Evolutionary conservation across 192 early-diverging fungal genomes (phyloP).

Genomic region (Coemansia sp.): DNA sequence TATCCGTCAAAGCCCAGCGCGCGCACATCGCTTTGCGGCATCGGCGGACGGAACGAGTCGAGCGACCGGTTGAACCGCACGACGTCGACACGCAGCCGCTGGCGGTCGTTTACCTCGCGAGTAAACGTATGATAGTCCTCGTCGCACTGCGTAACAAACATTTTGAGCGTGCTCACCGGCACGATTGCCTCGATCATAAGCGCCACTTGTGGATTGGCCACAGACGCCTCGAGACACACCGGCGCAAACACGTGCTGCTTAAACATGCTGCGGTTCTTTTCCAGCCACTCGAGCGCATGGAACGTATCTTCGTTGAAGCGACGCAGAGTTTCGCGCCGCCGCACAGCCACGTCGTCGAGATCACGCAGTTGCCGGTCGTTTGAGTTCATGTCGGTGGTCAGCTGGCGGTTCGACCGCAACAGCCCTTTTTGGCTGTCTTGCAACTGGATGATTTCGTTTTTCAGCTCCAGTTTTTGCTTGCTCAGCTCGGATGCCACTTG

Average conservation of each 20-base stretch:
- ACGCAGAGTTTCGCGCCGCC: conserved; percentile 57
- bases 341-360: conserved; percentile 58
- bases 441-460: conserved; percentile 41
- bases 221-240: conserved; percentile 65
- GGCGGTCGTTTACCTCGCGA: conserved; percentile 60
- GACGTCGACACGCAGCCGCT: conserved; percentile 61
- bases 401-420: conserved; percentile 23
- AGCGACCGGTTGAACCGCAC: conserved; percentile 47
- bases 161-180: conserved; percentile 56
- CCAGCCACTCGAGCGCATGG: conserved; percentile 68
- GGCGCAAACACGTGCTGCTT: conserved; percentile 71
- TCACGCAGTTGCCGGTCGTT: conserved; percentile 52
- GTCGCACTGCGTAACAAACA: conserved; percentile 73
- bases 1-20: conserved; percentile 72
- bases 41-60: conserved; percentile 29
- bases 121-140: conserved; percentile 76
- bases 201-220: conserved; percentile 62
- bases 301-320: conserved; percentile 54
- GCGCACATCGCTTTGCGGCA: conserved; percentile 35
- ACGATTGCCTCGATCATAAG: conserved; percentile 63
- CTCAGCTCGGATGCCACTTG: conserved; percentile 39
- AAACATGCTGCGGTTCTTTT: conserved; percentile 62
- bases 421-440: conserved; percentile 50
- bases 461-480: conserved; percentile 36
- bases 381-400: conserved; percentile 29